Percentiles rank a stretch among this genome's conserved stretches.
phyloP scores from a whole-genome alignment of 1,139 yeast species.

The Meyerozyma sp. region DNA sequence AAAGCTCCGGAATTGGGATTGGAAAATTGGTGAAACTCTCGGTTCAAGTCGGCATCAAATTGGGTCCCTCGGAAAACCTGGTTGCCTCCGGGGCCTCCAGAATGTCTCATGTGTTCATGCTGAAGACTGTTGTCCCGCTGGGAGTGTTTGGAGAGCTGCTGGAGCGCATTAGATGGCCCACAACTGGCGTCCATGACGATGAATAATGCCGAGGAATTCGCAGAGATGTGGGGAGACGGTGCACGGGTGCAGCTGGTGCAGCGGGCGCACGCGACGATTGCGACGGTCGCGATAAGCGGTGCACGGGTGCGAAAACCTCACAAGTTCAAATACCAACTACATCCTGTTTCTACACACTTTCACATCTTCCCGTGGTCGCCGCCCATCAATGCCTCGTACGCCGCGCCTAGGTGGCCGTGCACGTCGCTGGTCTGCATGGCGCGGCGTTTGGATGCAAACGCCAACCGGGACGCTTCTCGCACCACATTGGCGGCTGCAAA shows the following conservation, averaged over 20 bases:
- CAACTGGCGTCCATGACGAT: slow-evolving; percentile 9
- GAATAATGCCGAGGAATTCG: background rate
- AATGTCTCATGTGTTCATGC: slow-evolving; percentile 12
- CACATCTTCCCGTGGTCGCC: slow-evolving; percentile 3
- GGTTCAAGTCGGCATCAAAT: slow-evolving; percentile 27
- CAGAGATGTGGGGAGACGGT: background rate
- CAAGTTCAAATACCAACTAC: no score
- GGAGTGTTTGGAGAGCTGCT: slow-evolving; percentile 18
- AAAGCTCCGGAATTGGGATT: slow-evolving; percentile 12
- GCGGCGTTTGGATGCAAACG: slow-evolving; percentile 62
- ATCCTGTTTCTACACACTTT: no score
- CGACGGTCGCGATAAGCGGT: no score
- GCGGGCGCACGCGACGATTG: no score
- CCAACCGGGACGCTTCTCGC: slow-evolving; percentile 58
- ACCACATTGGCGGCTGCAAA: slow-evolving; percentile 72
- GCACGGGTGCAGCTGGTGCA: no score
- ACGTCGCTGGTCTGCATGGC: slow-evolving; percentile 84
- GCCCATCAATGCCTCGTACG: slow-evolving; percentile 52
- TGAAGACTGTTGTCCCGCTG: slow-evolving; percentile 21
- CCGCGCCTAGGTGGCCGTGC: slow-evolving; percentile 60
- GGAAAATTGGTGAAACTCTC: slow-evolving; percentile 31
- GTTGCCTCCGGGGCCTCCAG: slow-evolving; percentile 4
- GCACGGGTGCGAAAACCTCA: no score
- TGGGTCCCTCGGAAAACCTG: slow-evolving; percentile 6
- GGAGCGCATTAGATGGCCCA: slow-evolving; percentile 20